Percentiles rank a stretch among this genome's conserved stretches.
phyloP scores from a whole-genome alignment of 2,329 filamentous ascomycete genomes.

The Calonectria henricotiae region DNA sequence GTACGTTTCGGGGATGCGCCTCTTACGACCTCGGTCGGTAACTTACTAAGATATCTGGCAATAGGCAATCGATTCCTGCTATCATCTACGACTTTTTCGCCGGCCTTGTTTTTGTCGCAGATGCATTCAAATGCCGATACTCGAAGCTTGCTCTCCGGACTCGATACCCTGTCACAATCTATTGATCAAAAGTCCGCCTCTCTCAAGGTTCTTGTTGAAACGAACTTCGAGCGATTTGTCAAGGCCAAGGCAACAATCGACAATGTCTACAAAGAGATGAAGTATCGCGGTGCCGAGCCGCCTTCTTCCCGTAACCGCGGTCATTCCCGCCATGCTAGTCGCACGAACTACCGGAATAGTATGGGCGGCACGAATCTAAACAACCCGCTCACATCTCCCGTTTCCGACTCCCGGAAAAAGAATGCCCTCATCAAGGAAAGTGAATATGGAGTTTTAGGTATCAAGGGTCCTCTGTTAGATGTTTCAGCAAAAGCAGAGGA shows the following conservation, averaged over 20 bases:
- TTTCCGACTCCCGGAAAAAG: conserved; percentile 79
- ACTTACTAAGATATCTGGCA: conserved; percentile 40
- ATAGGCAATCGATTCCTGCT: conserved; percentile 92
- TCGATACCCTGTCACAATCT: conserved; percentile 89
- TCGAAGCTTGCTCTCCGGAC: conserved; percentile 82
- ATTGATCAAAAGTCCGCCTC: conserved; percentile 99
- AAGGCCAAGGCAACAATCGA: conserved; percentile 98
- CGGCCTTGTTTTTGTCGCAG: conserved; percentile 91
- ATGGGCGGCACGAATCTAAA: conserved; percentile 59
- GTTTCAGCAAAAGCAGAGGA: conserved; percentile 96
- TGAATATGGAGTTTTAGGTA: conserved; percentile 89
- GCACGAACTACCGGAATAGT: conserved; percentile 75
- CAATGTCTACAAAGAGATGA: conserved; percentile 99
- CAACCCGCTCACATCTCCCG: conserved; percentile 59
- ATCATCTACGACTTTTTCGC: conserved; percentile 96
- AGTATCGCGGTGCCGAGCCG: conserved; percentile 75
- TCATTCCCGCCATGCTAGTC: conserved; percentile 79
- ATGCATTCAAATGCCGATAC: conserved; percentile 91
- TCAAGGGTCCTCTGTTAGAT: conserved; percentile 90
- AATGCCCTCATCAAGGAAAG: conserved; percentile 94
- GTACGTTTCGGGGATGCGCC: conserved; percentile 65
- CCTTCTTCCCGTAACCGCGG: conserved; percentile 61
- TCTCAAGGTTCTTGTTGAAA: conserved; percentile 95
- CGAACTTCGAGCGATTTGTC: conserved; percentile 98
- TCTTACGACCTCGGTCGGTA: conserved; percentile 14